Conservation (phyloP, 345 rosid genomes). For the Syzygium grande region DNA sequence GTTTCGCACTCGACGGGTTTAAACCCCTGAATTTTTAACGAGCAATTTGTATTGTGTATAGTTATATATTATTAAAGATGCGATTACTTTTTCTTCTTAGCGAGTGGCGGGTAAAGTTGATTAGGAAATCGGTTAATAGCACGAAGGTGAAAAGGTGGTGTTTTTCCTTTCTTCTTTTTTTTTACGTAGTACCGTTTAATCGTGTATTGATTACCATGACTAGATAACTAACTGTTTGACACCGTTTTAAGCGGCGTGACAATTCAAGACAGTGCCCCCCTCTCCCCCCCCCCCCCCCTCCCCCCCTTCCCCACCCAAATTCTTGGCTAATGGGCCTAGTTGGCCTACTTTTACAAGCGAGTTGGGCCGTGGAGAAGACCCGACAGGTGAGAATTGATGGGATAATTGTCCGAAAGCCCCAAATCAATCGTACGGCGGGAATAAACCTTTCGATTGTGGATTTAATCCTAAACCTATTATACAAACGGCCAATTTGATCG, state of each 20-base stretch:
- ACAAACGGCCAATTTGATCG: no score
- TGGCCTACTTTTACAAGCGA: neutral
- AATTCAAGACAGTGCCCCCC: neutral
- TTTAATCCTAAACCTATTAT: no score
- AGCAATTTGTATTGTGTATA: no score
- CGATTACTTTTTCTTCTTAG: neutral
- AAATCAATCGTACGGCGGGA: no score
- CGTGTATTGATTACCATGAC: neutral
- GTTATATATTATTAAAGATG: neutral
- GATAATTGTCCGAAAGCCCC: no score
- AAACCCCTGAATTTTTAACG: neutral
- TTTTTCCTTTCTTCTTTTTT: neutral
- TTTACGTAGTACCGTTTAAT: neutral
- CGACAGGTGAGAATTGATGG: neutral
- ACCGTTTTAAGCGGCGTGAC: neutral
- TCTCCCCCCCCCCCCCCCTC: neutral
- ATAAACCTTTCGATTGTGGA: no score
- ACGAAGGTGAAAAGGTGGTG: neutral
- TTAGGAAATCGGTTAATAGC: neutral
- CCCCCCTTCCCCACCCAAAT: no score
- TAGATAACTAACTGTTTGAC: neutral
- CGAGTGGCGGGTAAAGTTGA: neutral
- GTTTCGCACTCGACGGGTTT: neutral
- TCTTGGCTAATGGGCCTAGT: neutral
- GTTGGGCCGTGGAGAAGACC: neutral